Base-by-base conservation (phyloP, 2,329 filamentous ascomycete species). In the Colletotrichum cordylinicola region DNA sequence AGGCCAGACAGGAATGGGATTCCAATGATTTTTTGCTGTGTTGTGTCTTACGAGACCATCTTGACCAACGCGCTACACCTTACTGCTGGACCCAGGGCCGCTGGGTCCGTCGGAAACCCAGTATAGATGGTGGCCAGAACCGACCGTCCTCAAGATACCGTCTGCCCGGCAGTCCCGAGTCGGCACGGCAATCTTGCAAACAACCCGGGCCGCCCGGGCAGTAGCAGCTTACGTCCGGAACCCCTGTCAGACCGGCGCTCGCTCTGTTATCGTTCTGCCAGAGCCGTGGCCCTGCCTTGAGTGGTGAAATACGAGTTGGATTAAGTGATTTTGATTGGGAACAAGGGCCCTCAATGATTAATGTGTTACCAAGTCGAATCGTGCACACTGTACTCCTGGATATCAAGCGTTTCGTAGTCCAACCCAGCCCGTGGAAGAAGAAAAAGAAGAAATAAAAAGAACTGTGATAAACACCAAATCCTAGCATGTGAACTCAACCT, bases 331-430 rank as follows among this genome's bases (percentile, higher is more conserved):
- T 24, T 18, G 21, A 27, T 16, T 29, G 16, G 8, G 5, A 52
- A 3, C 21, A 8, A 15, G 27, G 16, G n/a, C 55, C 18, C 52
- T 55, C 39, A 55, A 39, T 13, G 27, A 24, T 58, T 43, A 29
- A 62, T 52, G 52, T 64, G 56, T 64, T 58, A 67, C 39, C 67
- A 67, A 48, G 69, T 64, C 18, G 62, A 73, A 52, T 35, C 39
- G 73, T 56, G 39, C 55, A 73, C 69, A 75, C 69, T 72, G 16
- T 75, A 72, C 73, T 76, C 70, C 66, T 76, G 70, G 65, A 76
- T 74, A 74, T 76, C 70, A 76, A 74, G 71, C 74, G 61, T 70
- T 18, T 70, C 74, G 27, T 69, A 52, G 48, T 60, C 29, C 70
- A 73, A 74, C 66, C 74, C 52, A 62, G n/a, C 64, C 60, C 43